Base-by-base conservation (phyloP, 1,284 basidiomycete species). In the Trametes versicolor region DNA sequence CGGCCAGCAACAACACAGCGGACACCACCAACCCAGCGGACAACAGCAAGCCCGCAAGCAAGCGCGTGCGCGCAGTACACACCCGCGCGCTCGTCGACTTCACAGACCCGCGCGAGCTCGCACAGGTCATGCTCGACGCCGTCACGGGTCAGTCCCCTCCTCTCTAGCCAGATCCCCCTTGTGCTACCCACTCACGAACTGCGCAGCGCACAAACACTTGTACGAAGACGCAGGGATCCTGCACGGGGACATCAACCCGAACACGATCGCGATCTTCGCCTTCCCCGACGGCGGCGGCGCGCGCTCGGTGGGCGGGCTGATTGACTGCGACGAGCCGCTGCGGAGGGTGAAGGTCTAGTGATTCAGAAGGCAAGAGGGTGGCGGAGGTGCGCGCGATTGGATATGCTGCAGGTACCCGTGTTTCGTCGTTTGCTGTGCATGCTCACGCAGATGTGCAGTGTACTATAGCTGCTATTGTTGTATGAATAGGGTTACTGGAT, bases 201-300 rank as follows among this genome's bases (percentile, higher is more conserved):
- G 9, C 17, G 17, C 51, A 61, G 52, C 60, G 19, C 60, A 61
- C 43, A 51, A 51, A 27, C 21, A 21, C 21, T 29, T 61, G 9
- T 48, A 55, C 36, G 52, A 61, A 23, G 34, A 48, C 34, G 51
- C 52, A 21, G 25, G 45, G 13, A 41, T 47, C 8, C 52, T 61
- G 34, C 60, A 61, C 60, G 60, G 60, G 21, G 52, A 61, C 51
- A 55, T 61, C 52, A 61, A 55, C 60, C 60, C 60, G 6, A 61
- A 61, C 52, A 50, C 60, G 23, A 47, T 61, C 60, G 17, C 55
- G 45, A 37, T 61, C 52, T 25, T 55, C 37, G 39, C 43, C 15
- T 52, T 52, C n/a, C 29, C 29, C 29, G 8, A n/a, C n/a, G 29
- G 29, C 4, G 8, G 29, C 29, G 29, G 29, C 29, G 29, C 29